Base-by-base conservation (phyloP, 2,329 filamentous ascomycete species). In the Colletotrichum sp. region DNA sequence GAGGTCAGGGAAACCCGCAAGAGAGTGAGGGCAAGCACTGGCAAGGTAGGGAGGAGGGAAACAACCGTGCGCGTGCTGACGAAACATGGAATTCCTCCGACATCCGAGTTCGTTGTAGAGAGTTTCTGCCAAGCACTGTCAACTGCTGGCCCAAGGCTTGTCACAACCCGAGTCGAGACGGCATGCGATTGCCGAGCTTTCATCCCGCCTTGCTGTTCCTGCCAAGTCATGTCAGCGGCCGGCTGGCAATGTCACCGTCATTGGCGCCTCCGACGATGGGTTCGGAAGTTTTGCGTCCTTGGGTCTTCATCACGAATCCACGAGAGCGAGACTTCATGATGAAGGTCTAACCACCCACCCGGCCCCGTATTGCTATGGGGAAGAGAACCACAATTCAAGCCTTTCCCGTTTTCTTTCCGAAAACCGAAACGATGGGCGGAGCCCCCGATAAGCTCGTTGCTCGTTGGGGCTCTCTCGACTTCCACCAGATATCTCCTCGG, bases 111-210 rank as follows among this genome's bases (percentile, higher is more conserved):
- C 28, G 44, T 59, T 49, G 57, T 26, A 65, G 26, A 74, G 70
- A 69, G 34, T 52, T 62, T 59, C 44, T 55, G 74, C 74, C 74
- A 76, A 76, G 74, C 63, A 34, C 70, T 76, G 74, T 69, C 74
- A 76, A 59, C 44, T 52, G 32, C 70, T 73, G n/a, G 74, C 69
- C 65, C 57, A 76, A 69, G 73, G 74, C 70, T 76, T 74, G 70
- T 76, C 52, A 69, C 65, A 32, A 60, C 44, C 34, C 59, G 65
- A 74, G 21, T 69, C 64, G 70, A 65, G 74, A 74, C 74, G 70
- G 64, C 59, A 30, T 74, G n/a, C 32, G 26, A n/a, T 52, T 69
- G 49, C 59, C 65, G 71, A 74, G n/a, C 65, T 76, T 76, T 76
- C 74, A 65, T 76, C 74, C 70, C 70, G 64, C 74, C 59, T 60